Conservation (phyloP, 1,139 yeast genomes). For the Taphrina communis region DNA sequence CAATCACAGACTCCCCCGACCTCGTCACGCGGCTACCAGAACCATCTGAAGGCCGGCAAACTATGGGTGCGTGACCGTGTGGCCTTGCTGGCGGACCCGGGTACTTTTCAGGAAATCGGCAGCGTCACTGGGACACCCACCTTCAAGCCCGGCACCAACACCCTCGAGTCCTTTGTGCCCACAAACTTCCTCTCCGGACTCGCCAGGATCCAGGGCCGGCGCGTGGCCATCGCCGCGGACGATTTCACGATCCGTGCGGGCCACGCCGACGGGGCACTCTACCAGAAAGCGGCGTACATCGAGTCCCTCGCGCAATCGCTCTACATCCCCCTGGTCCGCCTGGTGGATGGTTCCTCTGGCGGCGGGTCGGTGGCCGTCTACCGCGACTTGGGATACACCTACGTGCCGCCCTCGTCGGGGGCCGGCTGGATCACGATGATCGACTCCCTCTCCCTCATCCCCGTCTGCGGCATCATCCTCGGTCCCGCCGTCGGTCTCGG, state of each 20-base stretch:
- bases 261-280: slow-evolving; percentile 37
- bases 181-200: slow-evolving; percentile 34
- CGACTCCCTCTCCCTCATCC: slow-evolving; percentile 25
- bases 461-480: slow-evolving; percentile 36
- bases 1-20: slow-evolving; percentile 28
- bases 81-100: slow-evolving; percentile 13
- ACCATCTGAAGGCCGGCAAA: slow-evolving; percentile 31
- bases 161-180: slow-evolving; percentile 31
- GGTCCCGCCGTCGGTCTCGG: slow-evolving; percentile 40
- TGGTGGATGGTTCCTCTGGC: slow-evolving; percentile 36
- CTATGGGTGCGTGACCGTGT: slow-evolving; percentile 36
- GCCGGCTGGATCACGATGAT: slow-evolving; percentile 36
- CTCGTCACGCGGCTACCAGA: slow-evolving; percentile 28
- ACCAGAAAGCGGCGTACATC: slow-evolving; percentile 32
- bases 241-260: slow-evolving; percentile 40
- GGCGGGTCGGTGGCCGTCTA: slow-evolving; percentile 40
- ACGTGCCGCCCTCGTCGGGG: slow-evolving; percentile 41
- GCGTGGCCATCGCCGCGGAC: slow-evolving; percentile 40
- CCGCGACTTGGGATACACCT: slow-evolving; percentile 33
- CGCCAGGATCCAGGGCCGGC: slow-evolving; percentile 25
- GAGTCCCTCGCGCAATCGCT: slow-evolving; percentile 33
- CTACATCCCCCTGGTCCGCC: slow-evolving; percentile 35
- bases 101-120: slow-evolving; percentile 26
- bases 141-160: slow-evolving; percentile 21
- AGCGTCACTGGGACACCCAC: slow-evolving; percentile 38